phyloP scores from a whole-genome alignment of 2,329 filamentous ascomycete species.

The Canariomyces notabilis region DNA sequence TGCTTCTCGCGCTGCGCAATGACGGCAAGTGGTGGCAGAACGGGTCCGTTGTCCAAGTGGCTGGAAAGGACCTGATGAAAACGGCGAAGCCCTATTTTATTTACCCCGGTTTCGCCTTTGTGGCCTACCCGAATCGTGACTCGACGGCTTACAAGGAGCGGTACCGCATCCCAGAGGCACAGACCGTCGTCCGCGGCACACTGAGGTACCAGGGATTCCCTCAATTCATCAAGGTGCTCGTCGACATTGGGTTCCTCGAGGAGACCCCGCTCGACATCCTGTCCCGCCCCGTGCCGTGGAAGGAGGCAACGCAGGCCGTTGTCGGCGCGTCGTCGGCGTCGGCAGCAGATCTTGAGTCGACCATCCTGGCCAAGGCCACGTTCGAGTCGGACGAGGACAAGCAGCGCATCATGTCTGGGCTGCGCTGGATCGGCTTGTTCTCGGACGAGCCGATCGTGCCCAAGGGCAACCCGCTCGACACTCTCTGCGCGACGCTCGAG shows the following conservation, averaged over 20 bases:
- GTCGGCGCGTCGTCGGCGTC: constrained; percentile 61
- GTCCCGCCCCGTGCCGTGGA: constrained; percentile 69
- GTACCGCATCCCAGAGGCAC: constrained; percentile 85
- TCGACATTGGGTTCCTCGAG: constrained; percentile 83
- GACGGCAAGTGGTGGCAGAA: constrained; percentile 77
- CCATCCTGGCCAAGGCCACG: constrained; percentile 69
- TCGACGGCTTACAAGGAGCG: constrained; percentile 81
- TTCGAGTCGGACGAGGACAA: constrained; percentile 67
- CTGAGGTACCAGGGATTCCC: constrained; percentile 87
- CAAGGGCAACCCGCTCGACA: constrained; percentile 77
- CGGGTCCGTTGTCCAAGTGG: constrained; percentile 66
- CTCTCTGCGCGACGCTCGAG: constrained; percentile 82
- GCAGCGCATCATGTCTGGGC: constrained; percentile 61
- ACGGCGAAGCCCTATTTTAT: constrained; percentile 85
- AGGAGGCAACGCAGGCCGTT: constrained; percentile 75
- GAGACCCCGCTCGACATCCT: constrained; percentile 63
- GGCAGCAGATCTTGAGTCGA: constrained; percentile 65
- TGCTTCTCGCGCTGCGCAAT: constrained; percentile 82
- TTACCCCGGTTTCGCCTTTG: constrained; percentile 79
- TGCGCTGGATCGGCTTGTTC: constrained; percentile 67
- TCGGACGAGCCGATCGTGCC: constrained; percentile 63
- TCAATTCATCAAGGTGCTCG: constrained; percentile 79
- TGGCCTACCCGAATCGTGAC: constrained; percentile 91
- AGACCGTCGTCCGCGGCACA: constrained; percentile 72
- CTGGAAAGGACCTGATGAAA: constrained; percentile 71